phyloP scores from a whole-genome alignment of 768 basidiomycete species.

The Russula sp. region DNA sequence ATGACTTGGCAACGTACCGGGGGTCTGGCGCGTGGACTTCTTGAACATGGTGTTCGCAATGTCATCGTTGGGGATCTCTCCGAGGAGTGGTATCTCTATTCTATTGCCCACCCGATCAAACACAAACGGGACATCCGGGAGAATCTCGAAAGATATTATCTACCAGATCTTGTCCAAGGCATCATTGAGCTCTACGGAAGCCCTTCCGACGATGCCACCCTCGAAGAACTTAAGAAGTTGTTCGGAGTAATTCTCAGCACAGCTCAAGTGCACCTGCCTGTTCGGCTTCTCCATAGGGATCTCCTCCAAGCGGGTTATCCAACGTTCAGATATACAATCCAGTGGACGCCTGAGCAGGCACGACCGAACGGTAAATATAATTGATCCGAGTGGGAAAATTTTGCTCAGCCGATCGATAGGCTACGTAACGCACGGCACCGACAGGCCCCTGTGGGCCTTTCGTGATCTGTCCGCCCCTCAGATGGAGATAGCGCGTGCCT shows the following conservation, averaged over 20 bases:
- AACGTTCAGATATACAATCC: constrained; percentile 63
- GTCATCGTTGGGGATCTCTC: constrained; percentile 65
- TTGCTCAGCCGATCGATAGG: constrained; percentile 40
- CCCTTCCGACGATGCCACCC: constrained; percentile 42
- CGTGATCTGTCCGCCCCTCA: constrained; percentile 49
- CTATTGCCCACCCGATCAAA: constrained; percentile 60
- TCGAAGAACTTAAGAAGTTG: constrained; percentile 44
- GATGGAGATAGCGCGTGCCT: constrained; percentile 48
- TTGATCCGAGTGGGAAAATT: neutral
- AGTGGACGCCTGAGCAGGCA: constrained; percentile 63
- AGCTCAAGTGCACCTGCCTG: constrained; percentile 66
- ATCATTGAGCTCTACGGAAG: constrained; percentile 47
- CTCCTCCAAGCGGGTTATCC: constrained; percentile 56
- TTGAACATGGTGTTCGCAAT: constrained; percentile 55
- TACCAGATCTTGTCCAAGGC: constrained; percentile 44
- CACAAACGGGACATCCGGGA: constrained; percentile 49
- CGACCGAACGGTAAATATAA: constrained; percentile 50
- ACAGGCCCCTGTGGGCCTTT: constrained; percentile 61
- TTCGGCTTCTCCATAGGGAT: constrained; percentile 60
- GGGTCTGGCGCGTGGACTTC: constrained; percentile 51
- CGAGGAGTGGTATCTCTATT: constrained; percentile 78
- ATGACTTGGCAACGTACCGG: constrained; percentile 70
- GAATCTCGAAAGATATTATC: constrained; percentile 63
- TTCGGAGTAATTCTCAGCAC: constrained; percentile 61
- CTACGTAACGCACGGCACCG: constrained; percentile 68